Evolutionary conservation across 1,284 basidiomycete species (phyloP), one percentile per base, ranked within the genome.

Genomic region (Xerocomus nothofagi): DNA sequence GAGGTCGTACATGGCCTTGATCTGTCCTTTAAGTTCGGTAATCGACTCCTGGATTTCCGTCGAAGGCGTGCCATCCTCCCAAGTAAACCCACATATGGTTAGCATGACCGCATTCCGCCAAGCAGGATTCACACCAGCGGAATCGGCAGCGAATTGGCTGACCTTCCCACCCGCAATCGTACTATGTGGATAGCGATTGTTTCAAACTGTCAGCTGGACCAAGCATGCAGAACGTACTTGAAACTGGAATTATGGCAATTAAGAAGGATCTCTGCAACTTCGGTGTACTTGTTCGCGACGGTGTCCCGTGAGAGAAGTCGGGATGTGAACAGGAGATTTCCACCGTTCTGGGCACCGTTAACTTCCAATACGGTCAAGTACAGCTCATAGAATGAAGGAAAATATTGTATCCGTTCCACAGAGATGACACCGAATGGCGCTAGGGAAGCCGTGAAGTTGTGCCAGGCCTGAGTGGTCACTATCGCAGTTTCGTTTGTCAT

Each of bases 121-220:
- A 14, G 68, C 70, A 5, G 75, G 74, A 53, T 76, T 73, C 23
- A 76, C 44, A 2, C 72, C 73, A 10, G 68, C 65, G 6, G 72
- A 71, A 34, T 67, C 62, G 0, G 73, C 65, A 44, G 70, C 59
- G 0, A 66, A 57, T 17, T 63, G 57, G 8, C 67, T 63, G 7
- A 75, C 74, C 14, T 66, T 70, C 4, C 75, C 74, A 2, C 74
- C 74, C 4, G 62, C 70, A 10, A 74, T 57, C 12, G 63, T 58
- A 37, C 72, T 75, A 26, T 29, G n/a, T n/a, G n/a, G n/a, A n/a
- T n/a, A n/a, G n/a, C n/a, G n/a, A 31, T 34, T 5, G 10, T n/a
- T 29, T 18, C 41, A 24, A 24, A 37, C n/a, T 8, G 27, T 43
- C 30, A 47, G 27, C 24, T 7, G 6, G n/a, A 21, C 2, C 14